phyloP scores from a whole-genome alignment of 495 filamentous ascomycete genomes.

The Penicillium parvum region DNA sequence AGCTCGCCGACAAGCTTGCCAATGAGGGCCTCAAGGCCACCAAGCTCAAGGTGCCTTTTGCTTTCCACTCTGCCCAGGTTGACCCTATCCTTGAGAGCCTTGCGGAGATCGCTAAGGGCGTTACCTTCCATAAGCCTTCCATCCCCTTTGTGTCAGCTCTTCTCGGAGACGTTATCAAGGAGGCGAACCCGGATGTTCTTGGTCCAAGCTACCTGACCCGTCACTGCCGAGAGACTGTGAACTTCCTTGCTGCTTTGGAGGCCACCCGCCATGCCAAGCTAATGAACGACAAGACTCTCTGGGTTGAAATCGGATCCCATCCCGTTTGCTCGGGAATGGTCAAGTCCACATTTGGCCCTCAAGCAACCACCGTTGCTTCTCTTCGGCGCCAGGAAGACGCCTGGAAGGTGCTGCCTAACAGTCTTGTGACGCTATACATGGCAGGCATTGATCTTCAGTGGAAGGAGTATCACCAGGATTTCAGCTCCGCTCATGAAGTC shows the following conservation, averaged over 20 bases:
- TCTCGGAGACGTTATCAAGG: constrained; percentile 53
- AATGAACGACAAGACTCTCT: constrained; percentile 41
- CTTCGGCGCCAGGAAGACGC: constrained; percentile 51
- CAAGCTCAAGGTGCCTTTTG: constrained; percentile 67
- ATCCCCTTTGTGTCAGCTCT: constrained; percentile 73
- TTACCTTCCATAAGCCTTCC: constrained; percentile 56
- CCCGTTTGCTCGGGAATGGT: constrained; percentile 66
- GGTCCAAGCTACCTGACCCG: constrained; percentile 56
- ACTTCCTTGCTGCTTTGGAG: constrained; percentile 63
- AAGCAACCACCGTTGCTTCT: constrained; percentile 55
- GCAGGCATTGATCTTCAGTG: constrained; percentile 67
- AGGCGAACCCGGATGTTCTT: constrained; percentile 48
- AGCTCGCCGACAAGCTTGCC: constrained; percentile 53
- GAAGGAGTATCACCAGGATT: constrained; percentile 76
- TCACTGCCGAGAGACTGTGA: constrained; percentile 68
- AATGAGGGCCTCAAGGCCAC: constrained; percentile 60
- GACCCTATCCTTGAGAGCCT: constrained; percentile 70
- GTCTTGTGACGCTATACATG: constrained; percentile 57
- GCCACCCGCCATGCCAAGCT: constrained; percentile 46
- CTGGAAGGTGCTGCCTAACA: constrained; percentile 62
- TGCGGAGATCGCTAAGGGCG: constrained; percentile 50
- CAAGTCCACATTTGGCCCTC: constrained; percentile 58
- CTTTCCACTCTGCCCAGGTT: constrained; percentile 78
- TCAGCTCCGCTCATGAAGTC: constrained; percentile 53
- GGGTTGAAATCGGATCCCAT: constrained; percentile 67